Evolutionary conservation across 2,329 filamentous ascomycete genomes (phyloP), one percentile per base, ranked within the genome.

Genomic region (Beauveria caledonica): DNA sequence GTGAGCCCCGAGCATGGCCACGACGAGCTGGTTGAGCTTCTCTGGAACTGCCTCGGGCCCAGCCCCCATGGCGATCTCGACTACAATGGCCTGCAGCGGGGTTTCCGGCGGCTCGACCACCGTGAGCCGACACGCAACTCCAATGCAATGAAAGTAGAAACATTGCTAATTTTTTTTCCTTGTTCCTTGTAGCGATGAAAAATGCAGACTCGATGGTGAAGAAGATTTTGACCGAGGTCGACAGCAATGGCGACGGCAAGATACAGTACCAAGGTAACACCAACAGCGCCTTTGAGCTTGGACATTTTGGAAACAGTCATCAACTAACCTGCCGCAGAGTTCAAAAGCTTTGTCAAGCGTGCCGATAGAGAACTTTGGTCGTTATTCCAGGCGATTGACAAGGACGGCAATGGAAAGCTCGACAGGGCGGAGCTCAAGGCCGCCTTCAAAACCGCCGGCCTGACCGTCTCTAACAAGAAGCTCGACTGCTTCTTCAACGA

Each of bases 341-440:
- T 99, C 70, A 87, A 87, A 65, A 81, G 80, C 46, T 97, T 97
- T 70, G 91, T 97, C 70, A 84, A 92, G 68, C 83, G 89, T 62
- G 92, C 94, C 46, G 94, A 99, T 74, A 83, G 83, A 62, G 88
- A 97, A 72, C 84, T 99, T 13, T 87, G 85, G 73, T 74, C 82
- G 58, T 84, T 99, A 23, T 99, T 99, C 76, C 82, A 86, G 67
- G 86, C 84, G 64, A 97, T 99, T 69, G 94, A 99, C 72, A 83
- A 82, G 66, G 88, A 97, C 72, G 80, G 86, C 64, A 89, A 96
- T 73, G 93, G 93, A 45, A 88, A 88, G 71, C 81, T 99, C 63
- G 91, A 96, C 69, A 92, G 90, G 73, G 78, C 79, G n/a, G 93
- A 97, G 77, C 80, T 99, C 52, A 85, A 85, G 64, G 75, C 79